These are phyloP conservation scores for Neofusicoccum laricinum DNA, from an alignment of 2,329 filamentous ascomycete species.

Conservation along the genomic window DNA sequence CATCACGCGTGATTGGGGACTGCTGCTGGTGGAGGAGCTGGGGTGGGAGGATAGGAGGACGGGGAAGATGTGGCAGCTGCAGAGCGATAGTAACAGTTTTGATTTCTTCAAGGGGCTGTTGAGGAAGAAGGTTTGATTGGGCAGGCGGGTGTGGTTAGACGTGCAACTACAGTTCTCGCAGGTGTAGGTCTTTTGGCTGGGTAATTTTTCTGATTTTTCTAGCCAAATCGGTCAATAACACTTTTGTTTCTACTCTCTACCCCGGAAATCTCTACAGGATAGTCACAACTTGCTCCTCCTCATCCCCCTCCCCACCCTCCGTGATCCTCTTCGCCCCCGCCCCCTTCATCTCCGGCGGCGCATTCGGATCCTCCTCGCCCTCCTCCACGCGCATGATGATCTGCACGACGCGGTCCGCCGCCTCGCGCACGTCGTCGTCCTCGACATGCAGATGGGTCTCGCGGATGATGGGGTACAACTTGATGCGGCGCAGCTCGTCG, in stretches of 20 bases:
- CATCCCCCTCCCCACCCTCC: slow-evolving; percentile 23
- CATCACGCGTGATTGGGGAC: slow-evolving; percentile 87
- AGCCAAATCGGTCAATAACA: background rate
- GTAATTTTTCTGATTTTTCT: background rate
- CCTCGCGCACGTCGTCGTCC: slow-evolving; percentile 77
- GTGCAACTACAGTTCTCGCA: no score
- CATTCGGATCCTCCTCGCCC: slow-evolving; percentile 46
- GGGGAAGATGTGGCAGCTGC: slow-evolving; percentile 76
- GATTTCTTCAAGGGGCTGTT: slow-evolving; percentile 92
- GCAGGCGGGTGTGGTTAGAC: no score
- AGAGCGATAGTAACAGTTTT: slow-evolving; percentile 98
- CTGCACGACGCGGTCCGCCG: slow-evolving; percentile 86
- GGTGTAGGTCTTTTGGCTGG: no score
- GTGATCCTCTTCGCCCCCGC: slow-evolving; percentile 29
- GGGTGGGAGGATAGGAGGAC: slow-evolving; percentile 69
- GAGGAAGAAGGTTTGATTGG: slow-evolving; percentile 65
- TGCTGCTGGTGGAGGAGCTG: slow-evolving; percentile 81
- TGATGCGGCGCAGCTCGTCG: slow-evolving; percentile 69
- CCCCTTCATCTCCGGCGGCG: background rate
- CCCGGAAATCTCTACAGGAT: slow-evolving; percentile 5
- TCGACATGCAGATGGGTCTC: slow-evolving; percentile 79
- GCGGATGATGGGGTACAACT: slow-evolving; percentile 84
- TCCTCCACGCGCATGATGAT: slow-evolving; percentile 80
- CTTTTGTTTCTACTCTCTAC: background rate
- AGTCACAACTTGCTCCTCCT: slow-evolving; percentile 37